phyloP scores from a whole-genome alignment of 345 rosid genomes.

The Murraya paniculata region DNA sequence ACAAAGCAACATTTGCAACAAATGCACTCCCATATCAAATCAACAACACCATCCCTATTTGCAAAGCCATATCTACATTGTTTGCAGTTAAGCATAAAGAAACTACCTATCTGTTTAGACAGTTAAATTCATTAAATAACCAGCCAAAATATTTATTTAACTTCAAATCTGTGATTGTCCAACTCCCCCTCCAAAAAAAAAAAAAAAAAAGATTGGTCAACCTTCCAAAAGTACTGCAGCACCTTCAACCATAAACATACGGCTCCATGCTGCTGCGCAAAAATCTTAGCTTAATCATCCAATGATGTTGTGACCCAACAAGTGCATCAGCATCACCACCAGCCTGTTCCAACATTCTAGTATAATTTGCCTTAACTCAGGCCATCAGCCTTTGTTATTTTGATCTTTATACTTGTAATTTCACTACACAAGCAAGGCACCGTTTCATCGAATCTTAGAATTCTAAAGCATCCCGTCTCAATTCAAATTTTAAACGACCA shows the following conservation, averaged over 20 bases:
- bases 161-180: not conserved
- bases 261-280: not conserved
- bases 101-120: not conserved
- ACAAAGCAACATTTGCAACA: not conserved
- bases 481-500: slow-evolving; percentile 2
- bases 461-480: slow-evolving; percentile 1
- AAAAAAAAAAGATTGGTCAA: not conserved
- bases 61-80: not conserved
- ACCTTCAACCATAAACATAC: not conserved
- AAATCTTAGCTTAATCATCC: not conserved
- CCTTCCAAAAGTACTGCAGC: not conserved
- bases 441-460: not conserved
- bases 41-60: not conserved
- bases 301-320: not conserved
- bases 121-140: not conserved
- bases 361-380: not conserved
- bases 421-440: not conserved
- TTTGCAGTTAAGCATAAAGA: not conserved
- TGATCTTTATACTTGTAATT: not conserved
- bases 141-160: not conserved
- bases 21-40: not conserved
- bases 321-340: not conserved
- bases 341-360: not conserved
- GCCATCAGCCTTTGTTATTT: not conserved
- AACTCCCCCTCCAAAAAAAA: too few relatives aligned